Evolutionary conservation across 805 yeast species (phyloP).

Genomic region (Yamadazyma laniorum): DNA sequence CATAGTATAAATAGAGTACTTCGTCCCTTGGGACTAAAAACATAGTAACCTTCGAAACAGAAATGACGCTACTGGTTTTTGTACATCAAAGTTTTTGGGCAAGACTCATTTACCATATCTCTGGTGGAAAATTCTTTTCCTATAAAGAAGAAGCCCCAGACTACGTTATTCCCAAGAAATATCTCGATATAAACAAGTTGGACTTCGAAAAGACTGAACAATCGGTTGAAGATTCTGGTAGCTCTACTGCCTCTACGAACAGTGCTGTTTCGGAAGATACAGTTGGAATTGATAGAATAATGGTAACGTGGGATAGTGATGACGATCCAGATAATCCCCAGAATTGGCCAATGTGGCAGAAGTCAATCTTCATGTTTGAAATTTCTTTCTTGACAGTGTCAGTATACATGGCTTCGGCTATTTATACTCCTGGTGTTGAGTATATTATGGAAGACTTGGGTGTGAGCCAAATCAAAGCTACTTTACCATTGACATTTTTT

Average conservation of each 20-base stretch:
- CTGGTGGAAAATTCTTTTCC: slow-evolving; percentile 21
- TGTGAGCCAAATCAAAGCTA: slow-evolving; percentile 43
- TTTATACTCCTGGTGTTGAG: slow-evolving; percentile 52
- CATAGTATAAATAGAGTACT: too few species aligned
- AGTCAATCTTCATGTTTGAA: slow-evolving; percentile 34
- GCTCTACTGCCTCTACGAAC: background rate
- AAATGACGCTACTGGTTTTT: slow-evolving; percentile 12
- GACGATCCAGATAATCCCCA: slow-evolving; percentile 57
- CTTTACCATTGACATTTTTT: slow-evolving; percentile 53
- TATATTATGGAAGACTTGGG: slow-evolving; percentile 45
- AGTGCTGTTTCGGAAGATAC: background rate
- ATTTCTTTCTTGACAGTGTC: slow-evolving; percentile 27
- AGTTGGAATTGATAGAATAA: background rate
- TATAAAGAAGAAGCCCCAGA: slow-evolving; percentile 29
- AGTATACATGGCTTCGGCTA: slow-evolving; percentile 56
- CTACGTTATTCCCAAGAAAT: slow-evolving; percentile 32
- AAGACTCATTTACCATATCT: slow-evolving; percentile 25
- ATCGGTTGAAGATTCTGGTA: background rate
- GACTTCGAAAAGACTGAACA: background rate
- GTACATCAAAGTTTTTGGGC: slow-evolving; percentile 34
- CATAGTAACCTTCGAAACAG: too few species aligned
- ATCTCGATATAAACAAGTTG: slow-evolving; percentile 12
- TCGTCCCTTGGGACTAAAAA: too few species aligned
- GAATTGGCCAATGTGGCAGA: slow-evolving; percentile 51
- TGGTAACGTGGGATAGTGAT: slow-evolving; percentile 34